phyloP scores from a whole-genome alignment of 176 grass and related monocot species.

The Coix lacrymajobi region DNA sequence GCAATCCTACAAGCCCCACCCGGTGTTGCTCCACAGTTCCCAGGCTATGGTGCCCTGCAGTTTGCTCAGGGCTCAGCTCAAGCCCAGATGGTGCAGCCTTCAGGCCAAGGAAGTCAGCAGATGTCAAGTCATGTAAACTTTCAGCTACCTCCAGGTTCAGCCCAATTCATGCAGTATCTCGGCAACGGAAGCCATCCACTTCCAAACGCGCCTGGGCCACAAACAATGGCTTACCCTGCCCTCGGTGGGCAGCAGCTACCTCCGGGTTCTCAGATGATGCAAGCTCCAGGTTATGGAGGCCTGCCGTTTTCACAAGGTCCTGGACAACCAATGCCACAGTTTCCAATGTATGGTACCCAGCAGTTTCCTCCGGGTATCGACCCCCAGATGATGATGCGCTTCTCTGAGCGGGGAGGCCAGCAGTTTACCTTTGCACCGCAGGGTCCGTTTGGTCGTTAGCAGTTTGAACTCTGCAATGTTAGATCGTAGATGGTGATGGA shows the following conservation, averaged over 20 bases:
- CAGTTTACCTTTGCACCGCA: constrained; percentile 22
- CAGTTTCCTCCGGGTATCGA: constrained; percentile 38
- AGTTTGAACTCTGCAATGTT: not conserved
- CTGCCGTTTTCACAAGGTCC: constrained; percentile 18
- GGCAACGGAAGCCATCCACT: constrained; percentile 15
- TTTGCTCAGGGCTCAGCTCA: constrained; percentile 36
- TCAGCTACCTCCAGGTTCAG: constrained; percentile 30
- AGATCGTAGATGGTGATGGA: not conserved
- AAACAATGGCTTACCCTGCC: constrained; percentile 36
- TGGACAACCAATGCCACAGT: constrained; percentile 23
- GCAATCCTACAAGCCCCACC: constrained; percentile 35
- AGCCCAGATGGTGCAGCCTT: constrained; percentile 30
- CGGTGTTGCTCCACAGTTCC: constrained; percentile 34
- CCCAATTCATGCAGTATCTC: constrained; percentile 41
- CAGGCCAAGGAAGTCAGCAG: constrained; percentile 45
- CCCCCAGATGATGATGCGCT: constrained; percentile 40
- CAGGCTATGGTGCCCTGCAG: constrained; percentile 29
- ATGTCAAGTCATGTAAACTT: constrained; percentile 29
- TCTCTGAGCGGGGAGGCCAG: constrained; percentile 30
- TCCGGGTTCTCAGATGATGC: constrained; percentile 26
- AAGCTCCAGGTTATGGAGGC: constrained; percentile 30
- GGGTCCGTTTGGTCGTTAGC: constrained; percentile 22
- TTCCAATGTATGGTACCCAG: constrained; percentile 29
- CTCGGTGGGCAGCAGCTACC: constrained; percentile 42
- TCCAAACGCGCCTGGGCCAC: constrained; percentile 15